Percentiles rank a stretch among this genome's conserved stretches.
Conservation (phyloP, 2,329 filamentous ascomycete genomes). For the Nigrograna mackinnonii region DNA sequence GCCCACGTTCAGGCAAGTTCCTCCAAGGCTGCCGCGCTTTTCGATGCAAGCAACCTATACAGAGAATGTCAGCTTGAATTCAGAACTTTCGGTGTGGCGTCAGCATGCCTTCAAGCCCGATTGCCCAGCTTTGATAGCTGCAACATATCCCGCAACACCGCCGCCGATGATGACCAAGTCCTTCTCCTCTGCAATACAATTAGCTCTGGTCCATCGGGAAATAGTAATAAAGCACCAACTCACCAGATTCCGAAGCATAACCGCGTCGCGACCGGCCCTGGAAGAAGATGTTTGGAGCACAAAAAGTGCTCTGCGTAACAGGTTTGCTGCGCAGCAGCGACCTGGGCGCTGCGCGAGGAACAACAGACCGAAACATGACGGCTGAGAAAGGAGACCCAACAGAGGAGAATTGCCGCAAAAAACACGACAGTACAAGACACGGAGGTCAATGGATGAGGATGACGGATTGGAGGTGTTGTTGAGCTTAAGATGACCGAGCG, state of each 20-base stretch:
- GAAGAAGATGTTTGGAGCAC: slow-evolving; percentile 49
- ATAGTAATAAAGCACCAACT: slow-evolving; percentile 25
- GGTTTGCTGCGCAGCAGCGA: slow-evolving; percentile 33
- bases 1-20: slow-evolving; percentile 97
- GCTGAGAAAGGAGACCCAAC: slow-evolving; percentile 21
- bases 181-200: slow-evolving; percentile 73
- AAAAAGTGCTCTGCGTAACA: slow-evolving; percentile 42
- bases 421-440: slow-evolving; percentile 30
- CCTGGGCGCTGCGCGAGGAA: slow-evolving; percentile 55
- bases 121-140: slow-evolving; percentile 98
- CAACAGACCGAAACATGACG: slow-evolving; percentile 57
- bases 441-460: slow-evolving; percentile 42
- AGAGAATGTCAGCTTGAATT: slow-evolving; percentile 9
- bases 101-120: slow-evolving; percentile 84
- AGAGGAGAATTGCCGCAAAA: slow-evolving; percentile 30
- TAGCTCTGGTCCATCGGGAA: slow-evolving; percentile 29
- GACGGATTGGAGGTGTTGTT: slow-evolving; percentile 38
- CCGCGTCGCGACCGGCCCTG: slow-evolving; percentile 58
- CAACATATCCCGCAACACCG: slow-evolving; percentile 97
- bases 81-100: slow-evolving; percentile 3
- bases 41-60: slow-evolving; percentile 91
- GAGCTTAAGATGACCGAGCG: slow-evolving; percentile 23
- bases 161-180: slow-evolving; percentile 97
- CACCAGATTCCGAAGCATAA: slow-evolving; percentile 59
- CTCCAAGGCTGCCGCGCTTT: slow-evolving; percentile 92